phyloP scores from a whole-genome alignment of 177 flowering plant species.

The Telopea speciosissima region DNA sequence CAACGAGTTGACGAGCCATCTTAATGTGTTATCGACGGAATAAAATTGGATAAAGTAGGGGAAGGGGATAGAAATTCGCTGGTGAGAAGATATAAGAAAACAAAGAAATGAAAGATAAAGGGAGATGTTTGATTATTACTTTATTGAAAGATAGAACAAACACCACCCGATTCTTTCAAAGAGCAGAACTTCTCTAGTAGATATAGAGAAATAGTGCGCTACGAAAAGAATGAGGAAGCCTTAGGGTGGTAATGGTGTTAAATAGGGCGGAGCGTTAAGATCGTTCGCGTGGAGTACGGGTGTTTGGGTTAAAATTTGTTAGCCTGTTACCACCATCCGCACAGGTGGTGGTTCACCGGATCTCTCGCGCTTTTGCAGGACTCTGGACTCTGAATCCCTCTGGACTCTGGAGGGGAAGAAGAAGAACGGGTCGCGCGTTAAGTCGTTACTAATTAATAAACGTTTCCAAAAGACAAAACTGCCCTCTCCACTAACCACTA shows the following conservation, averaged over 20 bases:
- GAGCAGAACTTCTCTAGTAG: not conserved
- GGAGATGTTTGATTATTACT: too few species aligned
- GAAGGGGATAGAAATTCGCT: too few species aligned
- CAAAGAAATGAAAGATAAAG: not conserved
- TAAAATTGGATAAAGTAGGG: too few species aligned
- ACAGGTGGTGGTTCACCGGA: not conserved
- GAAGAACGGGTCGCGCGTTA: too few species aligned
- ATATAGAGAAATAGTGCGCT: not conserved
- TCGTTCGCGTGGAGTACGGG: not conserved
- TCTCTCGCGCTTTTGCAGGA: not conserved
- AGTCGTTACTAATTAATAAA: too few species aligned
- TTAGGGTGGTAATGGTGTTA: not conserved
- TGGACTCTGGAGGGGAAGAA: too few species aligned
- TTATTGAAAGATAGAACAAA: not conserved
- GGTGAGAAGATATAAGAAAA: not conserved
- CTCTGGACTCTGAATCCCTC: too few species aligned
- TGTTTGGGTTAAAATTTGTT: not conserved
- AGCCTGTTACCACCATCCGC: not conserved
- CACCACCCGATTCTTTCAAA: not conserved
- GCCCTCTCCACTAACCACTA: too few species aligned
- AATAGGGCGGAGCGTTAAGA: not conserved
- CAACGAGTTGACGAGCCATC: conserved; percentile 14
- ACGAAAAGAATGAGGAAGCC: not conserved
- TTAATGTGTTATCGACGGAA: too few species aligned
- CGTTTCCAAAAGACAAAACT: too few species aligned